Conservation (phyloP, 139 green algal genomes). For the Asterochloris erici region DNA sequence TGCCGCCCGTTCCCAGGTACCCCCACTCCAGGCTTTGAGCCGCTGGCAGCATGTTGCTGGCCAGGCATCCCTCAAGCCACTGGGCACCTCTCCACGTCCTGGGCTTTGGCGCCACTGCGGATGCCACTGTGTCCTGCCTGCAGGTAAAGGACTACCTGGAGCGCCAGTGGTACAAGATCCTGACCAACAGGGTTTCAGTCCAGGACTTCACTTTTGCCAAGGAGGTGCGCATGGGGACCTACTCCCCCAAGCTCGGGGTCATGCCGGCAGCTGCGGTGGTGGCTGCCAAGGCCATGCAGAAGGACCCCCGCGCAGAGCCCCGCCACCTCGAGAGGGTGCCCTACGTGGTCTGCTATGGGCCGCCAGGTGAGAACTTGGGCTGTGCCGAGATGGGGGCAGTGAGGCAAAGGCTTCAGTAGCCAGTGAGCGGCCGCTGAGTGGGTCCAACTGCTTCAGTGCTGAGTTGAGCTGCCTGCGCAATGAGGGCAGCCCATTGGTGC, state of each 20-base stretch:
- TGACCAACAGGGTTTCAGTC: conserved; percentile 77
- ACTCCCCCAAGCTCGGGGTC: conserved; percentile 50
- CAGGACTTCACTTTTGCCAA: conserved; percentile 90
- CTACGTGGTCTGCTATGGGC: conserved; percentile 85
- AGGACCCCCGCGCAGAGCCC: conserved; percentile 83
- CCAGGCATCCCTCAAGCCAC: no score
- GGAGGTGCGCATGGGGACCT: conserved; percentile 85
- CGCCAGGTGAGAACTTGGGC: conserved; percentile 40
- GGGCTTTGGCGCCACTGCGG: no score
- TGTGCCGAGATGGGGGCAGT: no score
- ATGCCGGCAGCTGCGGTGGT: conserved; percentile 89
- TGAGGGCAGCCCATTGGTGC: not conserved
- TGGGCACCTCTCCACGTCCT: no score
- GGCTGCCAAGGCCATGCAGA: conserved; percentile 74
- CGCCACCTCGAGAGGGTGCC: conserved; percentile 84
- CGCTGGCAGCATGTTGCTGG: no score
- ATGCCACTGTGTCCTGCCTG: not conserved
- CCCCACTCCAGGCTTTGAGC: no score
- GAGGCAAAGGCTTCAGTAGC: not conserved
- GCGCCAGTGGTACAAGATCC: conserved; percentile 84
- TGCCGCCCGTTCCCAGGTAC: no score
- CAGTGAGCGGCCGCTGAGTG: not conserved
- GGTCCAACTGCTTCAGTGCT: not conserved
- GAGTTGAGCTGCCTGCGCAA: not conserved
- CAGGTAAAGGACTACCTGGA: conserved; percentile 79